Conservation (phyloP, 768 basidiomycete genomes). For the Suillus tomentosus region DNA sequence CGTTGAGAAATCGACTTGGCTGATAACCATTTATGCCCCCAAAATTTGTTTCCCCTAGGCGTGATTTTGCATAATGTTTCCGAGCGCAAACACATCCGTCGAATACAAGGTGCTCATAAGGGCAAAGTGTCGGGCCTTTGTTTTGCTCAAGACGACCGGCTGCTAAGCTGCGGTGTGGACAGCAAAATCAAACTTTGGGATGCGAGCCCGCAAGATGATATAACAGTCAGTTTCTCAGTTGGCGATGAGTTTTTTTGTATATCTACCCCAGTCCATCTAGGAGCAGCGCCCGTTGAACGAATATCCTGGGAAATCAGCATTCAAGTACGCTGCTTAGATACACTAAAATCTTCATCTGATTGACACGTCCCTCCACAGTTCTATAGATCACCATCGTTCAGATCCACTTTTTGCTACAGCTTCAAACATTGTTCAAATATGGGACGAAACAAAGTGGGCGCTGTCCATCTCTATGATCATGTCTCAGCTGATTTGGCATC, state of each 20-base stretch:
- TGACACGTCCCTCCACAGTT: slow-evolving; percentile 45
- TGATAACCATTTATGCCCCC: not conserved
- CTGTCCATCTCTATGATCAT: slow-evolving; percentile 1
- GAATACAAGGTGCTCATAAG: slow-evolving; percentile 74
- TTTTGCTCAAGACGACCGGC: slow-evolving; percentile 62
- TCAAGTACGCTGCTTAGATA: slow-evolving; percentile 62
- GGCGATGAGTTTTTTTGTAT: not conserved
- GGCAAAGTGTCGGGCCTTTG: slow-evolving; percentile 84
- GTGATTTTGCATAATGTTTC: slow-evolving; percentile 85
- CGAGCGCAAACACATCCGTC: slow-evolving; percentile 52
- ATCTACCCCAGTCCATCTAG: slow-evolving; percentile 21
- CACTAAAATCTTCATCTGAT: not conserved
- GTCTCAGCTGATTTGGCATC: slow-evolving; percentile 10
- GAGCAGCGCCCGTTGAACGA: slow-evolving; percentile 66
- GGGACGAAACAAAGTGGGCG: slow-evolving; percentile 94
- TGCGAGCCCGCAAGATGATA: slow-evolving; percentile 38
- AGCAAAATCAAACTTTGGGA: slow-evolving; percentile 84
- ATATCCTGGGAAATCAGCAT: slow-evolving; percentile 84
- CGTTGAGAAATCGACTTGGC: slow-evolving; percentile 32
- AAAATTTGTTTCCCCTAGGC: slow-evolving; percentile 44
- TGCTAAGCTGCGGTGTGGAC: slow-evolving; percentile 84
- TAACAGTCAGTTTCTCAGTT: slow-evolving; percentile 36
- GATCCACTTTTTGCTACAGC: slow-evolving; percentile 94
- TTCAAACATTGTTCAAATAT: slow-evolving; percentile 90
- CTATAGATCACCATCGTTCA: slow-evolving; percentile 90